These are phyloP conservation scores for Bjerkandera adusta DNA, from an alignment of 1,284 basidiomycete species.

Conservation along the genomic window DNA sequence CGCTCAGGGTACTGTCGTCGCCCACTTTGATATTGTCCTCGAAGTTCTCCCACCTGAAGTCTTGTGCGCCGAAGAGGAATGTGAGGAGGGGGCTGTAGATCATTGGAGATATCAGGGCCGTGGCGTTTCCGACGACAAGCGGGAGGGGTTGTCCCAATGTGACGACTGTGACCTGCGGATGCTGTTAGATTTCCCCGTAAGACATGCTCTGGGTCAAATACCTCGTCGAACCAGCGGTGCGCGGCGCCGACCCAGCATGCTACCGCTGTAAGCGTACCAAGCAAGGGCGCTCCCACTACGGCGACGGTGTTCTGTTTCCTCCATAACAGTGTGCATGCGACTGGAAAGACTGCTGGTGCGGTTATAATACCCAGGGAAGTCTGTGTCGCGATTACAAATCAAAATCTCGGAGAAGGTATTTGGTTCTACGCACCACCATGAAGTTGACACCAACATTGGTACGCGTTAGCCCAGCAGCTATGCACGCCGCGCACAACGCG, in stretches of 20 bases:
- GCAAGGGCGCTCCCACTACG: constrained; percentile 14
- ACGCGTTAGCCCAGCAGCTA: constrained; percentile 26
- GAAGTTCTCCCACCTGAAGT: constrained; percentile 12
- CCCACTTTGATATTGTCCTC: constrained; percentile 4
- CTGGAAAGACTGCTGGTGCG: constrained; percentile 30
- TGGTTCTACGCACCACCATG: constrained; percentile 15
- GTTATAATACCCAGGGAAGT: constrained; percentile 32
- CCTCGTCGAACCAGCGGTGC: constrained; percentile 5
- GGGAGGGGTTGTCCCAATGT: constrained; percentile 7
- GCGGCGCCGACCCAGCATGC: constrained; percentile 18
- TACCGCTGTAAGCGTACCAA: constrained; percentile 16
- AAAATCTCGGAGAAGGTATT: too few species aligned
- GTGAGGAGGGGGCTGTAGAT: constrained; percentile 9
- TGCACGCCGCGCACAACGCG: constrained; percentile 30
- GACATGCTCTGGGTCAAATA: background rate
- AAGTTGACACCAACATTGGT: constrained; percentile 16
- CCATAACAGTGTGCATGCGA: constrained; percentile 25
- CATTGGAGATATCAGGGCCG: constrained; percentile 7
- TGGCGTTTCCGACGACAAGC: constrained; percentile 12
- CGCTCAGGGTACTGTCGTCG: constrained; percentile 9
- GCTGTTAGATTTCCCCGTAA: background rate
- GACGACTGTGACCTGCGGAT: constrained; percentile 4
- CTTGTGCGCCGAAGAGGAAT: constrained; percentile 7
- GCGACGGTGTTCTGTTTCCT: constrained; percentile 17
- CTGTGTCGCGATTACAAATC: constrained; percentile 17